phyloP scores from a whole-genome alignment of 2,329 filamentous ascomycete species.

The Phoma herbarum region DNA sequence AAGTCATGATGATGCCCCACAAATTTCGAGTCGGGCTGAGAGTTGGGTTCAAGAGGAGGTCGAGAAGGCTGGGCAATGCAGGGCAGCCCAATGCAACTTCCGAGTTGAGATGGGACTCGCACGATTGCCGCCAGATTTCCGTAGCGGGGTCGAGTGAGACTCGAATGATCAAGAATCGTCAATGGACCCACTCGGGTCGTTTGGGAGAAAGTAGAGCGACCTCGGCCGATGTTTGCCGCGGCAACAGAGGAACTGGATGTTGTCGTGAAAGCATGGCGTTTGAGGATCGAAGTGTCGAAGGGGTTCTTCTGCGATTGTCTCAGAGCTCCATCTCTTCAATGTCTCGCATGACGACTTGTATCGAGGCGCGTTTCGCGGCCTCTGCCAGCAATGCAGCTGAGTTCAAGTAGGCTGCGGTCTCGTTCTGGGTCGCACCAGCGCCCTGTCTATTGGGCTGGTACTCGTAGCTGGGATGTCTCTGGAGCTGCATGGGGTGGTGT shows the following conservation, averaged over 20 bases:
- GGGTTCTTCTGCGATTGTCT: background rate
- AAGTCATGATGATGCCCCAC: slow-evolving; percentile 17
- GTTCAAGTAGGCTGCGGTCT: slow-evolving; percentile 72
- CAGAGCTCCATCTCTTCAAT: slow-evolving; percentile 75
- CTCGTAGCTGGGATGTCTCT: slow-evolving; percentile 42
- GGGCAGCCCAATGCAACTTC: slow-evolving; percentile 5
- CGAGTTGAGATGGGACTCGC: background rate
- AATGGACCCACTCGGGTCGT: slow-evolving; percentile 28
- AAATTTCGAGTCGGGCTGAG: slow-evolving; percentile 12
- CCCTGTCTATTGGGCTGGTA: slow-evolving; percentile 48
- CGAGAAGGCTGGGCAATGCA: slow-evolving; percentile 12
- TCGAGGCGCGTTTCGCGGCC: slow-evolving; percentile 90
- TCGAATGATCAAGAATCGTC: slow-evolving; percentile 21
- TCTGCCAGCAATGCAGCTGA: slow-evolving; percentile 89
- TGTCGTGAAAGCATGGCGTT: background rate
- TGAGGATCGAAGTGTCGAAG: background rate
- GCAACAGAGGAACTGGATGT: slow-evolving; percentile 1
- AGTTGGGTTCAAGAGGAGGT: slow-evolving; percentile 7
- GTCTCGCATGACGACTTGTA: slow-evolving; percentile 87
- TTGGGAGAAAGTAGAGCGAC: slow-evolving; percentile 23
- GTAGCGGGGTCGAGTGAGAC: slow-evolving; percentile 20
- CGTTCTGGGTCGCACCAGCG: slow-evolving; percentile 50
- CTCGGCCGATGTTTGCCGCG: slow-evolving; percentile 32
- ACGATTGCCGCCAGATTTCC: background rate
- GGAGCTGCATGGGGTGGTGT: slow-evolving; percentile 42